Conservation (phyloP, 768 basidiomycete genomes). For the Leucocoprinus birnbaumii region DNA sequence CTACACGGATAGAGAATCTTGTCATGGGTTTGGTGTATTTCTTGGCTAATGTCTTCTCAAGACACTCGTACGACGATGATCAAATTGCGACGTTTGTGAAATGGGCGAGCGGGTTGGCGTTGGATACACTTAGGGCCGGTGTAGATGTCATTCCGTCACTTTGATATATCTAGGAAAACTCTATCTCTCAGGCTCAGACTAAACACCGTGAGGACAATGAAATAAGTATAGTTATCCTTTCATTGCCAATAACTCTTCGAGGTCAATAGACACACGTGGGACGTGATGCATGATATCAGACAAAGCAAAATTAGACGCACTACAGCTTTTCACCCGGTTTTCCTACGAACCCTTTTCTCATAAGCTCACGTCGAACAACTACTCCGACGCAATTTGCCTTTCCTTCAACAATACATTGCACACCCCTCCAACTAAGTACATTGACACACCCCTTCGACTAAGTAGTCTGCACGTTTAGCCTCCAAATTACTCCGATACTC, state of each 20-base stretch:
- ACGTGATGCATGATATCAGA: too few relatives aligned
- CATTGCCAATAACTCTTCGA: too few relatives aligned
- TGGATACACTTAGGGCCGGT: slow-evolving; percentile 64
- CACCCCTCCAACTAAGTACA: too few relatives aligned
- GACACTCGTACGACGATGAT: slow-evolving; percentile 27
- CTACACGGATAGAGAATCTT: slow-evolving; percentile 58
- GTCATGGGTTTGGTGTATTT: slow-evolving; percentile 79
- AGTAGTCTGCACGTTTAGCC: slow-evolving; percentile 16
- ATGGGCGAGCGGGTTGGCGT: slow-evolving; percentile 69
- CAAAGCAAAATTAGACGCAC: slow-evolving; percentile 29
- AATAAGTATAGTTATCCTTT: too few relatives aligned
- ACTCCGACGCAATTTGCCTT: slow-evolving; percentile 30
- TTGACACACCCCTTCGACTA: slow-evolving; percentile 19
- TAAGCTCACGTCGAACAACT: slow-evolving; percentile 33
- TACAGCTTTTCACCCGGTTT: slow-evolving; percentile 27
- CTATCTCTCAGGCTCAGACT: too few relatives aligned
- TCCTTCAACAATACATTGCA: slow-evolving; percentile 31
- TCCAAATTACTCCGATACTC: slow-evolving; percentile 11
- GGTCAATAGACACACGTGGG: too few relatives aligned
- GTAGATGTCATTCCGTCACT: slow-evolving; percentile 48
- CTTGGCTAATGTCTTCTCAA: slow-evolving; percentile 41
- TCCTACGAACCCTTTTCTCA: slow-evolving; percentile 30
- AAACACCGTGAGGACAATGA: too few relatives aligned
- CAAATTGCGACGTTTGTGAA: slow-evolving; percentile 42
- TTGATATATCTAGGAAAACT: slow-evolving; percentile 15